Conservation (phyloP, 2,329 filamentous ascomycete species). For the Coniochaeta pulveracea region DNA sequence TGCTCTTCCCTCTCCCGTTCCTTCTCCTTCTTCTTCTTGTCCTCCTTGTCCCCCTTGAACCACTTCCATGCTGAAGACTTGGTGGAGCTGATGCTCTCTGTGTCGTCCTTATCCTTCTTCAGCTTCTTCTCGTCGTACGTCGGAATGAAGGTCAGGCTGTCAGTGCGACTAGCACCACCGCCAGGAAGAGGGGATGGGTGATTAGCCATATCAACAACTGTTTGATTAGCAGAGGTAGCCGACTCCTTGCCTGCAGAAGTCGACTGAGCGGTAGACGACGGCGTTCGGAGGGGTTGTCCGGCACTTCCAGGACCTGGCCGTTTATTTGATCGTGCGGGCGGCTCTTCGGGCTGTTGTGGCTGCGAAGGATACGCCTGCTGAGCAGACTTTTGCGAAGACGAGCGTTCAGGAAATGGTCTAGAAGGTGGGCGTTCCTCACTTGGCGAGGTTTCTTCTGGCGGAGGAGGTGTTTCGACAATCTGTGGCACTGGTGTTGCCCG, state of each 20-base stretch:
- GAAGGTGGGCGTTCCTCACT: constrained; percentile 10
- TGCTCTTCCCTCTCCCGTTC: constrained; percentile 50
- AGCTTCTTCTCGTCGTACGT: constrained; percentile 65
- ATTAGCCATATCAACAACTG: constrained; percentile 53
- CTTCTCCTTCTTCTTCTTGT: constrained; percentile 53
- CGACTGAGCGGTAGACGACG: constrained; percentile 8
- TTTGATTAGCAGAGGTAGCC: constrained; percentile 28
- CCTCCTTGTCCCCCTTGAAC: constrained; percentile 69
- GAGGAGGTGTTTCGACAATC: constrained; percentile 55
- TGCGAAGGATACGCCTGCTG: constrained; percentile 35
- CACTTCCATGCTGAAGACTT: constrained; percentile 78
- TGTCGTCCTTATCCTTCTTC: constrained; percentile 52
- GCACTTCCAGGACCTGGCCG: constrained; percentile 14
- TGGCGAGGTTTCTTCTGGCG: constrained; percentile 21
- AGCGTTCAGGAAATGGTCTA: constrained; percentile 37
- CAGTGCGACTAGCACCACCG: constrained; percentile 55
- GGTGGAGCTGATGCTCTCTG: constrained; percentile 59
- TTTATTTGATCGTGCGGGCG: constrained; percentile 19
- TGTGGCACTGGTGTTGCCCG: constrained; percentile 34
- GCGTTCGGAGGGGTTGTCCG: constrained; percentile 8
- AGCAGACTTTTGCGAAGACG: constrained; percentile 36
- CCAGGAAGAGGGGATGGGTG: constrained; percentile 60
- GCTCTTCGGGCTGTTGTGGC: constrained; percentile 16
- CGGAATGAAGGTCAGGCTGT: constrained; percentile 70
- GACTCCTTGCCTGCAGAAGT: constrained; percentile 14